phyloP scores from a whole-genome alignment of 371 early-diverging fungal species.

The Dichotomocladium elegans region DNA sequence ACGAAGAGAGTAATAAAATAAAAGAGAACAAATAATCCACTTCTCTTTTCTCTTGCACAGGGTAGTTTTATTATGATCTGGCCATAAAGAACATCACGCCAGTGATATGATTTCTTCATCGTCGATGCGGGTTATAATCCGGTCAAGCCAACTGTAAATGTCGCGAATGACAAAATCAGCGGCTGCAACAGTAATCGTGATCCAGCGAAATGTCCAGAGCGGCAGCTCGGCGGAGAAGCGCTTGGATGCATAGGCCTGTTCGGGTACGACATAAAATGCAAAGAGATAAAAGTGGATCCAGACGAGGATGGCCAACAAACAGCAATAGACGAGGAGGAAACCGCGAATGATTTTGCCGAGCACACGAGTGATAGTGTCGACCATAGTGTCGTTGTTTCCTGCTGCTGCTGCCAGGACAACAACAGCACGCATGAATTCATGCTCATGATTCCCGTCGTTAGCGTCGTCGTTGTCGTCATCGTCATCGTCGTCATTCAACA shows the following conservation, averaged over 20 bases:
- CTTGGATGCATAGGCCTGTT: constrained; percentile 13
- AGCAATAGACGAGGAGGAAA: constrained; percentile 36
- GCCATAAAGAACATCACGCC: too few relatives aligned
- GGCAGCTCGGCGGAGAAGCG: constrained; percentile 56
- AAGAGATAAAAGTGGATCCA: constrained; percentile 64
- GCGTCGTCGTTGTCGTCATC: not conserved
- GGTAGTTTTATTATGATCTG: not conserved
- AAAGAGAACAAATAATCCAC: too few relatives aligned
- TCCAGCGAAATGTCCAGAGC: constrained; percentile 57
- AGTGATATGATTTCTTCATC: constrained; percentile 40
- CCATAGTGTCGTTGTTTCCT: not conserved
- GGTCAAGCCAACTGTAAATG: constrained; percentile 30
- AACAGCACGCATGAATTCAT: constrained; percentile 1
- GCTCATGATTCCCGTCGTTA: constrained; percentile 2
- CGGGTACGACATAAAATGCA: constrained; percentile 45
- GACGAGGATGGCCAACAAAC: constrained; percentile 43
- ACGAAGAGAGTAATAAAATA: too few relatives aligned
- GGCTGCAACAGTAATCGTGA: constrained; percentile 56
- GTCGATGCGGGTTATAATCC: constrained; percentile 26
- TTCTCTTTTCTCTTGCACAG: too few relatives aligned
- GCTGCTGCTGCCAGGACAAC: constrained; percentile 1
- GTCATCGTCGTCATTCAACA: not conserved
- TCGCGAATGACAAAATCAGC: constrained; percentile 39
- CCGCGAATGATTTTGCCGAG: constrained; percentile 22
- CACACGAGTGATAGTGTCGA: constrained; percentile 8